These are phyloP conservation scores for Podospora didyma DNA, from an alignment of 495 filamentous ascomycete species.

Conservation along the genomic window DNA sequence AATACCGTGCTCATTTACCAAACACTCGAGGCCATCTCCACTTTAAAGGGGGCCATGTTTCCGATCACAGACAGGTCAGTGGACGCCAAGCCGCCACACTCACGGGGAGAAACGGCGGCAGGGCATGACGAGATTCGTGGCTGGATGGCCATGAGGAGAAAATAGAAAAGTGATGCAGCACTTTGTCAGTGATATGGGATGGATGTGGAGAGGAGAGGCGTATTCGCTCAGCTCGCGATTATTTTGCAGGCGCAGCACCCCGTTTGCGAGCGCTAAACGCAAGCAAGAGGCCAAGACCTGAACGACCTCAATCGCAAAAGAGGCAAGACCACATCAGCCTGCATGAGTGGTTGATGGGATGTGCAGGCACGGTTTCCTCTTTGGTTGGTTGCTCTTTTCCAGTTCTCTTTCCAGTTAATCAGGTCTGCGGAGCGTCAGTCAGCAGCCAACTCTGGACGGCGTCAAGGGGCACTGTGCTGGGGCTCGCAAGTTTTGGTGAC, in stretches of 20 bases:
- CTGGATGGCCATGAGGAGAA: not conserved
- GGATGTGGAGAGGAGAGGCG: not conserved
- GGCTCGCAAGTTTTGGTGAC: too few relatives aligned
- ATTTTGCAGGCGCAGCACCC: not conserved
- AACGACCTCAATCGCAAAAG: not conserved
- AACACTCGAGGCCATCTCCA: slow-evolving; percentile 8
- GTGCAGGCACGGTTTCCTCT: slow-evolving; percentile 26
- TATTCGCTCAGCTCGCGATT: not conserved
- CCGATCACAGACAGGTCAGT: not conserved
- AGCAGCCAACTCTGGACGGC: not conserved
- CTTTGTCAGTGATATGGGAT: not conserved
- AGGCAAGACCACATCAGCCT: slow-evolving; percentile 14
- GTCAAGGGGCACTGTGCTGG: not conserved
- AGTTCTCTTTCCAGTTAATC: not conserved
- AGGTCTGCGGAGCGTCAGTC: not conserved
- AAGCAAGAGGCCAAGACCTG: not conserved
- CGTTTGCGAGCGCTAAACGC: not conserved
- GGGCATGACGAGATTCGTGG: not conserved
- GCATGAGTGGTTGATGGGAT: slow-evolving; percentile 8
- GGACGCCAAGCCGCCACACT: not conserved
- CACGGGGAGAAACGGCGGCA: not conserved
- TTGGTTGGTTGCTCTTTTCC: slow-evolving; percentile 10
- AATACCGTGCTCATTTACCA: slow-evolving; percentile 21
- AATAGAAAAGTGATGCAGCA: not conserved
- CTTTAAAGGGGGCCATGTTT: slow-evolving; percentile 9